Evolutionary conservation across 495 filamentous ascomycete genomes (phyloP), one percentile per base, ranked within the genome.

Genomic region (Oidiodendron maius): DNA sequence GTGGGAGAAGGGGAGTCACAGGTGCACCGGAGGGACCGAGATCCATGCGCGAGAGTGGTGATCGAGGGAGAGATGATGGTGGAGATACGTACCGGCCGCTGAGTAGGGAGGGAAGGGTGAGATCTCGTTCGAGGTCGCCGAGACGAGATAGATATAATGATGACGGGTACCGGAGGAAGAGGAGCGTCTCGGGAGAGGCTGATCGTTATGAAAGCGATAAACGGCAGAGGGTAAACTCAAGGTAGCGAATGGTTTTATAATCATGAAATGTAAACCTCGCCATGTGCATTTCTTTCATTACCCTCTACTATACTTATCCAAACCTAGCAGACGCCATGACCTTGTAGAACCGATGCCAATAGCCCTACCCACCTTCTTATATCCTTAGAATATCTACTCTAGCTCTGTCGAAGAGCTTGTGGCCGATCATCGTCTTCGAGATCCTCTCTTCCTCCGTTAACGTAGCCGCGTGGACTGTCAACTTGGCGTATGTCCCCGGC

Each of bases 341-440:
- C 10, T 21, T 18, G 1, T 4, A 48, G 24, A 17, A 38, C n/a
- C 4, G 32, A 40, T 8, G 26, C 21, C 17, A 34, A 6, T 35
- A 23, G 25, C 37, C 22, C 8, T n/a, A n/a, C n/a, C n/a, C n/a
- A n/a, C n/a, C n/a, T 30, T 15, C n/a, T 53, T 36, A 91, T 66
- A 95, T 91, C 70, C 77, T 81, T 21, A 80, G 75, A 56, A 96
- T 83, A 56, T 96, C 90, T 26, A 93, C 86, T 52, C 90, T 77
- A n/a, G 84, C 78, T 58, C 90, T 78, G 48, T 89, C 81, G 61
- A 87, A 94, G 6, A 95, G 67, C 52, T 78, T 82, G 65, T 96
- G 87, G 41, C 49, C 25, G 48, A 40, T 10, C 51, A 43, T 43
- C 43, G 20, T 12, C 22, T 23, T 23, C 13, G 46, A 43, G 16